These are phyloP conservation scores for Arthrinium puccinioides DNA, from an alignment of 2,329 filamentous ascomycete species.

Conservation along the genomic window DNA sequence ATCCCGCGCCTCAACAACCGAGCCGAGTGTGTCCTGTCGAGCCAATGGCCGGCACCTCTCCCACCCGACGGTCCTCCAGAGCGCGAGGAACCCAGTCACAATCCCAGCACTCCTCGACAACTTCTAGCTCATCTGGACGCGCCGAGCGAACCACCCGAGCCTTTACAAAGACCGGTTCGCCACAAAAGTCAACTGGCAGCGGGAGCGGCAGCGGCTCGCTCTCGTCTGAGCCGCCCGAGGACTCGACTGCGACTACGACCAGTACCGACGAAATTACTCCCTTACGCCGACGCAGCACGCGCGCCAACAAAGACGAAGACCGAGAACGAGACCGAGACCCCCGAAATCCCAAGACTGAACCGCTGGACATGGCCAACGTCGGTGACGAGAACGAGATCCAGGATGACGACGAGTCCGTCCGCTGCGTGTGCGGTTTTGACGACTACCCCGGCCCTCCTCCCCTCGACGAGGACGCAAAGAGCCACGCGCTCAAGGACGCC, in stretches of 20 bases:
- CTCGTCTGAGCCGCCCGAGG: slow-evolving; percentile 62
- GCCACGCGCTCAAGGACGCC: slow-evolving; percentile 44
- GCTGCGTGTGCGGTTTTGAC: slow-evolving; percentile 89
- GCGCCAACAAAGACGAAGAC: slow-evolving; percentile 56
- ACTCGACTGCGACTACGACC: slow-evolving; percentile 39
- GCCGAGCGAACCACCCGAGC: slow-evolving; percentile 67
- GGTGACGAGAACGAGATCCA: slow-evolving; percentile 69
- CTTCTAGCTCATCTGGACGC: slow-evolving; percentile 70
- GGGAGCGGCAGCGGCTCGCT: slow-evolving; percentile 64
- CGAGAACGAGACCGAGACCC: too few relatives aligned
- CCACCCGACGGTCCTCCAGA: slow-evolving; percentile 84
- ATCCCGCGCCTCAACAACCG: too few relatives aligned
- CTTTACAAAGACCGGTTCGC: slow-evolving; percentile 65
- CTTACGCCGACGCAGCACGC: slow-evolving; percentile 71
- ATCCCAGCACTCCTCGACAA: slow-evolving; percentile 70
- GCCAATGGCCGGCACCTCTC: slow-evolving; percentile 42
- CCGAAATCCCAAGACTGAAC: slow-evolving; percentile 33
- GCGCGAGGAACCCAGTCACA: slow-evolving; percentile 72
- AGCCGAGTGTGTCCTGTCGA: slow-evolving; percentile 9
- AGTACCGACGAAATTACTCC: slow-evolving; percentile 53
- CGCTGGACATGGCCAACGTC: slow-evolving; percentile 36
- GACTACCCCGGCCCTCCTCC: slow-evolving; percentile 85
- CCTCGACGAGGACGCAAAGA: slow-evolving; percentile 46
- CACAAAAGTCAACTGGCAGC: slow-evolving; percentile 67
- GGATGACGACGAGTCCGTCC: slow-evolving; percentile 87